phyloP scores from a whole-genome alignment of 2,329 filamentous ascomycete genomes.

The Beauveria bassiana region DNA sequence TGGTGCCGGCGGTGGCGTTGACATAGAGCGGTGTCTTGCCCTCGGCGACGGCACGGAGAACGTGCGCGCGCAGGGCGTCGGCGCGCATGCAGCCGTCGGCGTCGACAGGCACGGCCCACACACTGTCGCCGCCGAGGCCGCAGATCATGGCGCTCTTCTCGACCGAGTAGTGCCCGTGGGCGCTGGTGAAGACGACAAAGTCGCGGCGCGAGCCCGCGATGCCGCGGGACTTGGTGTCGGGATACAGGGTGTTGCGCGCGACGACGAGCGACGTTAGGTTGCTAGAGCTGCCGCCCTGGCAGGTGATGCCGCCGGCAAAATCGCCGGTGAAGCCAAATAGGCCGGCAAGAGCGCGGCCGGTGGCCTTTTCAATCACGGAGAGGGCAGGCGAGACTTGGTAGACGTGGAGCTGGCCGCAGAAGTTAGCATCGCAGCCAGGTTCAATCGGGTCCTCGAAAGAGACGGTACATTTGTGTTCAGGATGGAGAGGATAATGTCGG shows the following conservation, averaged over 20 bases:
- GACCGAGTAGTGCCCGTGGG: slow-evolving; percentile 87
- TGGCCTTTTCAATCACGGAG: slow-evolving; percentile 80
- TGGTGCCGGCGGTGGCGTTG: slow-evolving; percentile 92
- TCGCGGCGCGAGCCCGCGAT: slow-evolving; percentile 63
- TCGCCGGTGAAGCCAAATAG: slow-evolving; percentile 70
- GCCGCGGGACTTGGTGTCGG: slow-evolving; percentile 64
- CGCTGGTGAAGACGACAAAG: slow-evolving; percentile 82
- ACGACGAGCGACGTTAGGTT: slow-evolving; percentile 82
- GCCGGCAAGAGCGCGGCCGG: slow-evolving; percentile 61
- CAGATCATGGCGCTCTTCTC: slow-evolving; percentile 91
- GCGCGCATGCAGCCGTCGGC: slow-evolving; percentile 62
- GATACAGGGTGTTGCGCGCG: slow-evolving; percentile 79
- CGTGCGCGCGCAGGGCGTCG: slow-evolving; percentile 52
- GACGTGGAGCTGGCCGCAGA: slow-evolving; percentile 59
- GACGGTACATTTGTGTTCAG: slow-evolving; percentile 75
- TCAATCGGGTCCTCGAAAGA: neutral
- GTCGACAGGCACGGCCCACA: slow-evolving; percentile 71
- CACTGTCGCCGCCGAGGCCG: slow-evolving; percentile 69
- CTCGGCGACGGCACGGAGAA: slow-evolving; percentile 52
- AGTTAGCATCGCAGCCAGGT: neutral
- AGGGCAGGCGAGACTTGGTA: slow-evolving; percentile 89
- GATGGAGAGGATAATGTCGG: slow-evolving; percentile 75
- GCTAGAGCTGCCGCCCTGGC: slow-evolving; percentile 76
- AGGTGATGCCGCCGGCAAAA: slow-evolving; percentile 64
- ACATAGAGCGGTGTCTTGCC: slow-evolving; percentile 87